Conservation (phyloP, 169 alveolate species). For the Cyclospora cayetanensis region DNA sequence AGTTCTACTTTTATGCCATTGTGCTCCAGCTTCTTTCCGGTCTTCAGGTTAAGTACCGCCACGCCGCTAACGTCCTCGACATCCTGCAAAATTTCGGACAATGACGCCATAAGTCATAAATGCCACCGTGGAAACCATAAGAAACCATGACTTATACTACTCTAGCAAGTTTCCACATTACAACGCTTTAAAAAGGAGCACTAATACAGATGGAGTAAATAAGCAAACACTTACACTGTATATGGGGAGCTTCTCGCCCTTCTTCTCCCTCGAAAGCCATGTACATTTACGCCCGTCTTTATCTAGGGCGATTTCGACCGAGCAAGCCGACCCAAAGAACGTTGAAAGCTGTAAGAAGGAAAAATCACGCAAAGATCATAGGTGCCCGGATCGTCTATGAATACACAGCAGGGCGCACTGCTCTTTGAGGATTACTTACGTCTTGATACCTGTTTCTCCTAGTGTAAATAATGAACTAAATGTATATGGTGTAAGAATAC, state of each 20-base stretch:
- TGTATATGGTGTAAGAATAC: too few relatives aligned
- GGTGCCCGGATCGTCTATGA: too few relatives aligned
- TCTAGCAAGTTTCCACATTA: neutral
- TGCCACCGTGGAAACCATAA: neutral
- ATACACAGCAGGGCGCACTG: too few relatives aligned
- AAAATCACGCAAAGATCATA: neutral
- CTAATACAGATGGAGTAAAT: neutral
- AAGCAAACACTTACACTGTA: neutral
- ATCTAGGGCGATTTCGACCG: conserved; percentile 55
- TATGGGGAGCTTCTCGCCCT: conserved; percentile 65
- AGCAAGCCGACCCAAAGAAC: conserved; percentile 51
- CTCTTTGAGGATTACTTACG: too few relatives aligned
- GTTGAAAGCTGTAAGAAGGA: conserved; percentile 22
- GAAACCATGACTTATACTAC: neutral
- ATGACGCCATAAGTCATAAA: neutral
- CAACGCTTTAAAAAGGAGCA: neutral
- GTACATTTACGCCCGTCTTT: conserved; percentile 59
- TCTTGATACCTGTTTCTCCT: too few relatives aligned
- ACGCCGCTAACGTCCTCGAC: conserved; percentile 92
- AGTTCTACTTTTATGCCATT: conserved; percentile 97
- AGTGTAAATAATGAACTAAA: too few relatives aligned
- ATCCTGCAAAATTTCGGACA: conserved; percentile 76
- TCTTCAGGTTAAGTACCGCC: conserved; percentile 91
- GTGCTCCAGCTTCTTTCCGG: conserved; percentile 97
- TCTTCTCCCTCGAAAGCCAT: conserved; percentile 42